Evolutionary conservation across 768 basidiomycete genomes (phyloP).

Genomic region (Termitomyces bulborhizus): DNA sequence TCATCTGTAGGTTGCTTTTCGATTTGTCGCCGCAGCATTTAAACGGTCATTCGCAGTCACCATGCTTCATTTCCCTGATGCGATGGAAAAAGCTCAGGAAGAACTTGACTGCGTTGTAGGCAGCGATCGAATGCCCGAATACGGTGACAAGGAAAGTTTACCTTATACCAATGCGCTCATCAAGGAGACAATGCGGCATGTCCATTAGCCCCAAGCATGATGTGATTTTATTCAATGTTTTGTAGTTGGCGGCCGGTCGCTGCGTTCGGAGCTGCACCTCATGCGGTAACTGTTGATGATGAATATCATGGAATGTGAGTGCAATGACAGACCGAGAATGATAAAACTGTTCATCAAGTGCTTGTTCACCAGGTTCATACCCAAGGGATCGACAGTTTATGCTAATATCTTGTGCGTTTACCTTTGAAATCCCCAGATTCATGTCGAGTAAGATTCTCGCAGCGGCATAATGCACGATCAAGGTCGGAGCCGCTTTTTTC

Average conservation of each 20-base stretch:
- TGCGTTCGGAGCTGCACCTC: constrained; percentile 22
- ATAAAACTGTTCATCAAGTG: not conserved
- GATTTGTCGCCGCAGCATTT: not conserved
- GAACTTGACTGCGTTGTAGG: constrained; percentile 33
- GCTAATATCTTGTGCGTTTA: constrained; percentile 27
- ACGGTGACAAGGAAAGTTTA: constrained; percentile 26
- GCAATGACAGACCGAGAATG: not conserved
- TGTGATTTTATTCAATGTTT: not conserved
- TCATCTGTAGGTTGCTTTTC: constrained; percentile 6
- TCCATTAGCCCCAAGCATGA: not conserved
- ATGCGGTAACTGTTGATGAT: constrained; percentile 31
- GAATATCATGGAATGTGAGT: constrained; percentile 29
- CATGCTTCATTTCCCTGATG: constrained; percentile 31
- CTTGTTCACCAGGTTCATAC: constrained; percentile 20
- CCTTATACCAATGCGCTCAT: constrained; percentile 32
- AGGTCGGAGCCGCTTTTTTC: constrained; percentile 8
- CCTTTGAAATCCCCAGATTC: not conserved
- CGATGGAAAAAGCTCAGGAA: constrained; percentile 31
- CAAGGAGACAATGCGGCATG: constrained; percentile 29
- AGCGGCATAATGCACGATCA: constrained; percentile 28
- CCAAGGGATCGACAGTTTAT: constrained; percentile 31
- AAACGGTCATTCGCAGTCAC: constrained; percentile 18
- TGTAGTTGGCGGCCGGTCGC: constrained; percentile 13
- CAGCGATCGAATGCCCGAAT: constrained; percentile 31
- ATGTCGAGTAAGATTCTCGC: not conserved